Base-by-base conservation (phyloP, 2,329 filamentous ascomycete species). In the Diaporthe aspalathi region DNA sequence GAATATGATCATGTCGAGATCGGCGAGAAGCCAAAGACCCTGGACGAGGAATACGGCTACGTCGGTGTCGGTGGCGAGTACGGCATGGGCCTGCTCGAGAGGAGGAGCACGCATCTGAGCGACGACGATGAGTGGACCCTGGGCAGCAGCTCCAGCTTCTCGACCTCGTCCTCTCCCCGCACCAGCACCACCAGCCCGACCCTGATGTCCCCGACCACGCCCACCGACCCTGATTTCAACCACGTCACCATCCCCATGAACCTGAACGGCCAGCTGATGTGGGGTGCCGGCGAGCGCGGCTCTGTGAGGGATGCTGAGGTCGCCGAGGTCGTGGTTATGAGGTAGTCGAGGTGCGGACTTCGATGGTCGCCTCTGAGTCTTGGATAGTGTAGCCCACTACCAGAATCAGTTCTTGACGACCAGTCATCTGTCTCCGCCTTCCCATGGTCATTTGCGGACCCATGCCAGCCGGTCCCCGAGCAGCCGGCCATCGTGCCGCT, bases 1-100 rank as follows among this genome's bases (percentile, higher is more conserved):
- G 93, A 98, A 76, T 98, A 98, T 82, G 95, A 98, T 77, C 97
- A 94, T 76, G 91, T 97, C 73, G 95, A 98, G 84, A 83, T 92
- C 71, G 95, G 95, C 76, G 92, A 97, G 70, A 74, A 77, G 32
- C 73, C 76, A 53, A 77, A 76, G 70, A 70, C 73, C 14, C 67
- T 75, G 24, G 85, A 87, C 69, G 86, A 88, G 76, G 83, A 87
- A 77, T 82, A 82, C 70, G 83, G 83, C 66, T 79, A 82, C 65
- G 83, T 84, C 76, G 81, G 81, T 66, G 81, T 82, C 62, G 84
- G 83, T 76, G 80, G 81, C 67, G 82, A 81, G 67, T 79, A 83
- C 60, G 85, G 84, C 74, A 85, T 86, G 66, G 83, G 84, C 32
- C 81, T 87, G 14, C 78, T 88, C 66, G 84, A 84, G 70, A 80